Conservation (phyloP, 75 land plant species). For the Cunninghamia lanceolata region DNA sequence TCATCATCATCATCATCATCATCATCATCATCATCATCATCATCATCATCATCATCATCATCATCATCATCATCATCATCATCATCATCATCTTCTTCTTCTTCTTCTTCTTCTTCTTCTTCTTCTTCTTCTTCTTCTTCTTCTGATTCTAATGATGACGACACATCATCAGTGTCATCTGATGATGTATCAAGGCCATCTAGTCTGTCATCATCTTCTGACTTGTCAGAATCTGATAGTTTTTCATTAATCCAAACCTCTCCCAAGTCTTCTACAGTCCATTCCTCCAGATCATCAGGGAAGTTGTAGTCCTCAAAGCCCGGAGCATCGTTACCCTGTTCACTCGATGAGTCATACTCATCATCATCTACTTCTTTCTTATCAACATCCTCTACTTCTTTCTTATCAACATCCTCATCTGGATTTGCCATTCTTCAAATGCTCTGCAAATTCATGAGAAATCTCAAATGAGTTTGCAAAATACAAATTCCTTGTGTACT, state of each 20-base stretch:
- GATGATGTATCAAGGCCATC: background rate
- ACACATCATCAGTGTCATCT: background rate
- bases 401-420: slow-evolving; percentile 20
- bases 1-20: too few species aligned
- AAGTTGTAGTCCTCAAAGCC: slow-evolving; percentile 43
- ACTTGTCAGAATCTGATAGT: background rate
- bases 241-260: slow-evolving; percentile 53
- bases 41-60: too few species aligned
- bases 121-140: background rate
- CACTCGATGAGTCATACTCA: background rate
- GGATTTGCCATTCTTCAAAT: slow-evolving; percentile 12
- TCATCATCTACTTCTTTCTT: slow-evolving; percentile 10
- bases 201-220: background rate
- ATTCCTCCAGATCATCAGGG: slow-evolving; percentile 72
- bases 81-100: too few species aligned
- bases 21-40: too few species aligned
- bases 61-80: too few species aligned
- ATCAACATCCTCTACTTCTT: slow-evolving; percentile 10
- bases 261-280: slow-evolving; percentile 80
- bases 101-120: too few species aligned
- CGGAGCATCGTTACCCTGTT: background rate
- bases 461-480: background rate
- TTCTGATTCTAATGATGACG: background rate
- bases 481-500: background rate
- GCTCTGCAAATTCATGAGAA: background rate